Conservation (phyloP, 2,329 filamentous ascomycete genomes). For the Fusarium stilboides region DNA sequence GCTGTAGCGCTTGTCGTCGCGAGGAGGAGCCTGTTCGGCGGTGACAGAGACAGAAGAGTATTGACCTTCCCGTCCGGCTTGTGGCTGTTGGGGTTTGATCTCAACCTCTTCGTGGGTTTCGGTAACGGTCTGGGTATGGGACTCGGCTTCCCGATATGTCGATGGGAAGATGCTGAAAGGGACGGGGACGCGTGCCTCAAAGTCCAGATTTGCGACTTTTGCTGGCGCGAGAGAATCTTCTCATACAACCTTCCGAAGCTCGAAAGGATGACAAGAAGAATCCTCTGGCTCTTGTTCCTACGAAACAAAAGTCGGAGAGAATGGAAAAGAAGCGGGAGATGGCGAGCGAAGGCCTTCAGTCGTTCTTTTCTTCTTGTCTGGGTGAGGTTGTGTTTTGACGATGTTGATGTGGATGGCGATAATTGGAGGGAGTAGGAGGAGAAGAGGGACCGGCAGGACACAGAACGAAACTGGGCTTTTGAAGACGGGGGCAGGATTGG, state of each 20-base stretch:
- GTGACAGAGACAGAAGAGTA: constrained; percentile 80
- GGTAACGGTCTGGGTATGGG: constrained; percentile 68
- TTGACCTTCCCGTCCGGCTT: constrained; percentile 99
- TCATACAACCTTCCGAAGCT: constrained; percentile 71
- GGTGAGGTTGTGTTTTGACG: constrained; percentile 47
- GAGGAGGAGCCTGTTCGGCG: constrained; percentile 73
- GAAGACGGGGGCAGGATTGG: constrained; percentile 56
- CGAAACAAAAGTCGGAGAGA: constrained; percentile 67
- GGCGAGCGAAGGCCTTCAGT: constrained; percentile 53
- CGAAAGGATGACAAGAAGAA: constrained; percentile 80
- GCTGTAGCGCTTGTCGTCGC: constrained; percentile 74
- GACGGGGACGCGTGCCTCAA: constrained; percentile 99
- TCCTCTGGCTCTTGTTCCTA: constrained; percentile 75
- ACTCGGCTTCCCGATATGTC: constrained; percentile 81
- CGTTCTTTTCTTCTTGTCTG: constrained; percentile 56
- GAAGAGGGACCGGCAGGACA: constrained; percentile 48
- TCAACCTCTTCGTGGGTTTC: constrained; percentile 90
- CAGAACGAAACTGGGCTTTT: constrained; percentile 58
- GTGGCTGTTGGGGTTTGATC: constrained; percentile 80
- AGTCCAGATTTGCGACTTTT: constrained; percentile 99
- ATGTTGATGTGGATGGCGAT: constrained; percentile 55
- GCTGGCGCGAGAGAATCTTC: constrained; percentile 76
- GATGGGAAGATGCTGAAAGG: constrained; percentile 99
- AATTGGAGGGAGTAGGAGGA: constrained; percentile 56
- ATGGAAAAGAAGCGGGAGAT: constrained; percentile 54